Conservation (phyloP, 495 filamentous ascomycete genomes). For the Penicillium robsamsonii region DNA sequence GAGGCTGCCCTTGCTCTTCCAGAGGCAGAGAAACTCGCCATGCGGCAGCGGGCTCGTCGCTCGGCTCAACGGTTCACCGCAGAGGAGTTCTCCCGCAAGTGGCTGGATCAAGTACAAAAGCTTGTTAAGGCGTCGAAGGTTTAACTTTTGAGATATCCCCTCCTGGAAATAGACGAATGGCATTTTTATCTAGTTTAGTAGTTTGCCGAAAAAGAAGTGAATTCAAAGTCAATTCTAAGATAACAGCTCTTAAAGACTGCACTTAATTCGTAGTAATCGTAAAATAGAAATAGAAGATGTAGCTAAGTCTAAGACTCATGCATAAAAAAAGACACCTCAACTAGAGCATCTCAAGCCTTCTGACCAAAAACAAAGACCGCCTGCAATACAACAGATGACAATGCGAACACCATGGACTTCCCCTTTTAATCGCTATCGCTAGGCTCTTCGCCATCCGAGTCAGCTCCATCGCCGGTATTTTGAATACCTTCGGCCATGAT, state of each 20-base stretch:
- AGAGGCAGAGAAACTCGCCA: conserved; percentile 62
- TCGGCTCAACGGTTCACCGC: conserved; percentile 85
- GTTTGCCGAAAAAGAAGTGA: not conserved
- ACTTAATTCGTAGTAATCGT: conserved; percentile 15
- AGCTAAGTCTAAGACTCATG: conserved; percentile 3
- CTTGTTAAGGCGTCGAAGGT: conserved; percentile 49
- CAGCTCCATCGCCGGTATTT: conserved; percentile 27
- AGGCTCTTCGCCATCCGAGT: conserved; percentile 34
- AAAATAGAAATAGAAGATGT: conserved; percentile 5
- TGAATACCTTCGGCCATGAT: conserved; percentile 47
- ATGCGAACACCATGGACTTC: not conserved
- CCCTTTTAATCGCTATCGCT: conserved; percentile 46
- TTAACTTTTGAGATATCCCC: conserved; percentile 9
- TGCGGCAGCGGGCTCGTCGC: conserved; percentile 69
- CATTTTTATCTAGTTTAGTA: not conserved
- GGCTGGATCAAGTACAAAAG: conserved; percentile 68
- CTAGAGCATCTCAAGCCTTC: not conserved
- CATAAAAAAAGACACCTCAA: not conserved
- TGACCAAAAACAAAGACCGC: not conserved
- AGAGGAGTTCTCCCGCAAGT: conserved; percentile 73
- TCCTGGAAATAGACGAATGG: conserved; percentile 11
- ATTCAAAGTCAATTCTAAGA: not conserved
- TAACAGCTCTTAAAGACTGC: not conserved
- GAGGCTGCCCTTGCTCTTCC: conserved; percentile 68
- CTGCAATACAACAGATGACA: not conserved